Evolutionary conservation across 345 rosid species (phyloP), one percentile per base, ranked within the genome.

Genomic region (Syzygium aqueum): DNA sequence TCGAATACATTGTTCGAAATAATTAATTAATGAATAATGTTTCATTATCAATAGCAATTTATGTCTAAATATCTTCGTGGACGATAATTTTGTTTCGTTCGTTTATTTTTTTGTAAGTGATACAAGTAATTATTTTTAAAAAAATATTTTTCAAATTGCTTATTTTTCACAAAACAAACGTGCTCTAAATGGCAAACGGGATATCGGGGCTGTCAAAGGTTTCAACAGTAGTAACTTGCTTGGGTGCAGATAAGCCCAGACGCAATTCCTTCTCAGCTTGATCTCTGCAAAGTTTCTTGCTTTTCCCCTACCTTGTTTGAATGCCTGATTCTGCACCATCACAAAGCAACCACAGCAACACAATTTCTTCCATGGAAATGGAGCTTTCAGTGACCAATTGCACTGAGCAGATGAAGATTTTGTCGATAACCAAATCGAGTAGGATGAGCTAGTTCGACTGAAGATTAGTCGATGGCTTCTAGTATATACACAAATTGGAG

Each of bases 341-440:
- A 19, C 27, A 37, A 0, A 33, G 80, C 49, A 0, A 2, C 49
- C 0, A 0, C 5, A 8, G 80, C 80, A 73, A 0, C 13, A 3
- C 49, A 33, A 1, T 12, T 61, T 30, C 27, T 9, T 73, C 80
- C 80, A 73, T 33, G 80, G 49, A 22, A 19, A 19, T 73, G 21
- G 27, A 73, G 27, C 49, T 73, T 73, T 73, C 27, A 1, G 25
- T 37, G 49, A 73, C 27, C 25, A 0, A 21, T 73, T 19, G 49
- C 80, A 2, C 49, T 33, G 25, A 19, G 49, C 82, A 73, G 1
- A 37, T 73, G 82, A 19, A 73, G 49, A 14, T 61, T 61, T 14
- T n/a, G 19, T 61, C 3, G 19, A 61, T 3, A n/a, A 4, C 49
- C 49, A 73, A 37, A 73, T 73, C 0, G 15, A 73, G 46, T 10